Evolutionary conservation across 345 rosid genomes (phyloP).

Genomic region (Euphorbia pulcherrima): DNA sequence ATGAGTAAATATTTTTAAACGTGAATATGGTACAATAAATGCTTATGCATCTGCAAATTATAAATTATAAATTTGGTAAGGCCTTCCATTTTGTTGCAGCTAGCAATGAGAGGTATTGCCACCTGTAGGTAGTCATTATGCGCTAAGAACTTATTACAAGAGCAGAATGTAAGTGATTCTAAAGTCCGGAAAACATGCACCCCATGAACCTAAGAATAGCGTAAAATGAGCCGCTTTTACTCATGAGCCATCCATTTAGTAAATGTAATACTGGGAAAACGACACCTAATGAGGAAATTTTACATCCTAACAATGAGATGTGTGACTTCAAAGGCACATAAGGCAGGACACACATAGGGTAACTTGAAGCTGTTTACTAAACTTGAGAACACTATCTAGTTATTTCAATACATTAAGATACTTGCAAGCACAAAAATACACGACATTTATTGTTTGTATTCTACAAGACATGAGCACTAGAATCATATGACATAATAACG

Average conservation of each 20-base stretch:
- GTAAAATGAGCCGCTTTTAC: not conserved
- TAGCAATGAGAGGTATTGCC: not conserved
- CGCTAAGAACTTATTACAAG: not conserved
- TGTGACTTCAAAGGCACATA: no score
- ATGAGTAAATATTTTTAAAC: not conserved
- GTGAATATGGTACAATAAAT: not conserved
- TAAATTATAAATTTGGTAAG: not conserved
- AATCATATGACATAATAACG: not conserved
- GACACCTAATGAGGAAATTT: not conserved
- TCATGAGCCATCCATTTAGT: not conserved
- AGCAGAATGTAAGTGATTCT: not conserved
- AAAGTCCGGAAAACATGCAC: not conserved
- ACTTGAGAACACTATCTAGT: not conserved
- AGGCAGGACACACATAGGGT: not conserved
- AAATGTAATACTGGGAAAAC: not conserved
- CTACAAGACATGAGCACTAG: not conserved
- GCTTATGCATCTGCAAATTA: not conserved
- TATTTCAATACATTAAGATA: not conserved
- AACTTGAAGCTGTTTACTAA: not conserved
- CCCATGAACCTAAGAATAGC: not conserved
- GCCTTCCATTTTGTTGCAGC: not conserved
- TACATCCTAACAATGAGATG: not conserved
- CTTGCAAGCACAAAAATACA: not conserved
- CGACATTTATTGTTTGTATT: not conserved
- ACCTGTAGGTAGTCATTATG: not conserved